phyloP scores from a whole-genome alignment of 148 eudicot genomes.

The Camellia granthamiana region DNA sequence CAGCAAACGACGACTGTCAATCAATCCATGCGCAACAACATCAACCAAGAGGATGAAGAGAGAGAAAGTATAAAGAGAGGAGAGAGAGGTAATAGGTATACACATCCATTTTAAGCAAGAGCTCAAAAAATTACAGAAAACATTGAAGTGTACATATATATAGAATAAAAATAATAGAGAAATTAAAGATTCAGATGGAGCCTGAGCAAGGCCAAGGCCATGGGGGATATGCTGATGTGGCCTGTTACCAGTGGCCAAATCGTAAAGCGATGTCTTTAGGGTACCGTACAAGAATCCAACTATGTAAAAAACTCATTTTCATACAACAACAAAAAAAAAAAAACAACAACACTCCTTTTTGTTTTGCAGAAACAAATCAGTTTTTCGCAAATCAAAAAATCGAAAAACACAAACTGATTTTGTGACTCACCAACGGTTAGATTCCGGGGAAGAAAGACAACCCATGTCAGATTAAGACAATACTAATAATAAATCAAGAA shows the following conservation, averaged over 20 bases:
- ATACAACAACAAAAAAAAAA: neutral
- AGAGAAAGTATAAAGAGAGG: neutral
- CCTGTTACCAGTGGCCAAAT: neutral
- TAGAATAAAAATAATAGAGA: neutral
- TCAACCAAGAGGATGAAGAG: neutral
- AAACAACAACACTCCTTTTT: neutral
- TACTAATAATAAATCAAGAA: neutral
- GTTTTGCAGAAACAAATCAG: neutral
- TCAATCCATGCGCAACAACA: constrained; percentile 9
- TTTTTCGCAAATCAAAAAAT: neutral
- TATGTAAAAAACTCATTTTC: too few species aligned
- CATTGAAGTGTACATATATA: neutral
- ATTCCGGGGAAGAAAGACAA: constrained; percentile 3
- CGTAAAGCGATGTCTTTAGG: neutral
- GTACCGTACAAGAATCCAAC: neutral
- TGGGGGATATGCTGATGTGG: too few species aligned
- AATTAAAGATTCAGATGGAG: neutral
- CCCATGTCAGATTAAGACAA: constrained; percentile 7
- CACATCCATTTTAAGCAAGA: neutral
- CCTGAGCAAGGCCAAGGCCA: too few species aligned
- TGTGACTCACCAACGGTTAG: neutral
- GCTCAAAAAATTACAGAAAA: neutral
- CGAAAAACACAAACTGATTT: neutral
- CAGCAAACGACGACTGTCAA: constrained; percentile 38
- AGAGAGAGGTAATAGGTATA: neutral